Percentiles rank a stretch among this genome's conserved stretches.
Evolutionary conservation across 345 rosid species (phyloP).

Genomic region (Euphorbia tirucalli): DNA sequence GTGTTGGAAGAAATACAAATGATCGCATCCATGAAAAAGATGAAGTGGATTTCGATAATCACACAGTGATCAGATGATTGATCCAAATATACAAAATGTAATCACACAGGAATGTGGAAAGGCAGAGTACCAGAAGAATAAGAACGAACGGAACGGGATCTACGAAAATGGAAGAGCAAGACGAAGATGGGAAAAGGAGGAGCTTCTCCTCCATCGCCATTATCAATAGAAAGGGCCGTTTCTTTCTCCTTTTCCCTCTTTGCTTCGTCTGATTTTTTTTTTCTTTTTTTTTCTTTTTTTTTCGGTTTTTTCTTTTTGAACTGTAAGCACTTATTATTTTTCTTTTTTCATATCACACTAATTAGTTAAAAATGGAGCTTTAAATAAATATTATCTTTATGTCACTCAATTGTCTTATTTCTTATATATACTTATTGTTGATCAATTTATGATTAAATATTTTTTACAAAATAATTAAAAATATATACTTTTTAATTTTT

Average conservation of each 20-base stretch:
- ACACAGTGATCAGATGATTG: constrained; percentile 22
- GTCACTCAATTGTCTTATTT: too few species aligned
- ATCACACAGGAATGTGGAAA: constrained; percentile 4
- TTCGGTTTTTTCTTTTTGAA: background rate
- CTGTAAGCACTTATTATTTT: background rate
- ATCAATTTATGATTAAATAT: too few species aligned
- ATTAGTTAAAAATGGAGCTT: background rate
- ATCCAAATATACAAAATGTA: constrained; percentile 9
- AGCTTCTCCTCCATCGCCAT: constrained; percentile 51
- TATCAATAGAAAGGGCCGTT: constrained; percentile 27
- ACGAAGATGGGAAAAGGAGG: constrained; percentile 28
- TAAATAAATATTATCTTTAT: too few species aligned
- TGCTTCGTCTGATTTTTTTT: background rate
- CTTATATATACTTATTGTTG: too few species aligned
- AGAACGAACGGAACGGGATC: constrained; percentile 22
- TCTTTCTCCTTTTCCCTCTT: constrained; percentile 4
- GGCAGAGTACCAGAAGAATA: constrained; percentile 30
- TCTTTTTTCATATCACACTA: background rate
- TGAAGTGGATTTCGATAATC: constrained; percentile 1
- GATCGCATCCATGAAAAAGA: background rate
- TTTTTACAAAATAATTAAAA: too few species aligned
- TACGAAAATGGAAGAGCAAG: constrained; percentile 1
- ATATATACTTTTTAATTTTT: too few species aligned
- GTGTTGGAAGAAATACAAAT: background rate
- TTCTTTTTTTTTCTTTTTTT: too few species aligned